phyloP scores from a whole-genome alignment of 257 asterid species.

The Cordia subcordata region DNA sequence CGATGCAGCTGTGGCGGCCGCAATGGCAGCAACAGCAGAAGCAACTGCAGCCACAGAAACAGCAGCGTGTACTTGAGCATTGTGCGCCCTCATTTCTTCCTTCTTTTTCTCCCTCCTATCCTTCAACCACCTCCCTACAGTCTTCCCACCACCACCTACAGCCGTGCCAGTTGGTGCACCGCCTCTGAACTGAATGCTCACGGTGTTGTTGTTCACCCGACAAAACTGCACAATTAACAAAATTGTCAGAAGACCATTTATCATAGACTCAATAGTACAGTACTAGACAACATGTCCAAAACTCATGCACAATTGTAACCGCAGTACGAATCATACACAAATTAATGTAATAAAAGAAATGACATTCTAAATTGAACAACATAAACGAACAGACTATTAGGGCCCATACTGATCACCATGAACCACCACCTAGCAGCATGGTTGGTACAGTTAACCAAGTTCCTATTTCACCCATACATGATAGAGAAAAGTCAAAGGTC shows the following conservation, averaged over 20 bases:
- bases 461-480: constrained; percentile 4
- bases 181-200: constrained; percentile 49
- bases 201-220: constrained; percentile 47
- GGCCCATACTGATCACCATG: constrained; percentile 10
- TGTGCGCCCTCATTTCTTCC: constrained; percentile 82
- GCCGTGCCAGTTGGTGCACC: constrained; percentile 8
- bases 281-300: background rate
- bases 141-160: constrained; percentile 63
- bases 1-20: constrained; percentile 95
- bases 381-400: too few relatives aligned
- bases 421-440: constrained; percentile 11
- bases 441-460: background rate
- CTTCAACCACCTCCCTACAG: constrained; percentile 97
- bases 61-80: constrained; percentile 95
- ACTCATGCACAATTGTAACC: background rate
- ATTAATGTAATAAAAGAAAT: background rate
- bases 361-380: background rate
- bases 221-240: constrained; percentile 29
- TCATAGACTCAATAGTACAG: constrained; percentile 5
- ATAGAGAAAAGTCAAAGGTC: constrained; percentile 9
- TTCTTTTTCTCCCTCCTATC: constrained; percentile 93
- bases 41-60: constrained; percentile 94
- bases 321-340: background rate
- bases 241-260: background rate
- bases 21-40: constrained; percentile 94